Base-by-base conservation (phyloP, 2,329 filamentous ascomycete genomes). In the Colletotrichum musicola region DNA sequence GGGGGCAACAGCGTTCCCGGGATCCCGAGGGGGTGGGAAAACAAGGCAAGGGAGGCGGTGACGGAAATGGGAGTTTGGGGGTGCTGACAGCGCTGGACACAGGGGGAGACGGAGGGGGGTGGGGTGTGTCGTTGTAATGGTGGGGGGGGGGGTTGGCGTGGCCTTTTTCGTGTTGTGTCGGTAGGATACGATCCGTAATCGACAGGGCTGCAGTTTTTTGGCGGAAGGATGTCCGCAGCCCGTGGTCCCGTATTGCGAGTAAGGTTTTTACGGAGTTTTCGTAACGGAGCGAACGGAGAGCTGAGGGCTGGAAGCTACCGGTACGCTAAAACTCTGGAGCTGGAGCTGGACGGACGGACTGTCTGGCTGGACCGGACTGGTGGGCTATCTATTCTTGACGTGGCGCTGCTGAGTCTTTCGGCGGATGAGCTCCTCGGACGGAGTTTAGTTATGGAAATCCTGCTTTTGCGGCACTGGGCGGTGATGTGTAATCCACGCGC, bases 41-140 rank as follows among this genome's bases (percentile, higher is more conserved):
- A 67, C 62, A 67, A 67, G 62, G 56, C 66, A 69, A 64, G 66
- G 66, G 66, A 69, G 65, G 66, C 66, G 66, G 66, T 69, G 66
- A 69, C 63, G 57, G 62, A 56, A 50, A 68, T 60, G 65, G 61
- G 38, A 55, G 35, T 30, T 35, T 38, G 49, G 38, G 27, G 18
- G 55, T 49, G 61, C 64, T 67, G 64, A 57, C 58, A 55, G 53
- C 38, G 59, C 58, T 59, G 58, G n/a, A 25, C 20, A 25, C n/a
- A 51, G n/a, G 25, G 25, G 50, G 22, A 25, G 25, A 35, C 18
- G 60, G 60, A 51, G 50, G 47, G 42, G 63, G 40, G 53, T 22
- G 62, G 38, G 27, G 49, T 54, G 54, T 61, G 65, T 22, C 50
- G 42, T 54, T 38, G 55, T 59, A 50, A 55, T 59, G 49, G 42